Percentiles rank a stretch among this genome's conserved stretches.
phyloP scores from a whole-genome alignment of 1,284 basidiomycete genomes.

The Trametes hirsuta region DNA sequence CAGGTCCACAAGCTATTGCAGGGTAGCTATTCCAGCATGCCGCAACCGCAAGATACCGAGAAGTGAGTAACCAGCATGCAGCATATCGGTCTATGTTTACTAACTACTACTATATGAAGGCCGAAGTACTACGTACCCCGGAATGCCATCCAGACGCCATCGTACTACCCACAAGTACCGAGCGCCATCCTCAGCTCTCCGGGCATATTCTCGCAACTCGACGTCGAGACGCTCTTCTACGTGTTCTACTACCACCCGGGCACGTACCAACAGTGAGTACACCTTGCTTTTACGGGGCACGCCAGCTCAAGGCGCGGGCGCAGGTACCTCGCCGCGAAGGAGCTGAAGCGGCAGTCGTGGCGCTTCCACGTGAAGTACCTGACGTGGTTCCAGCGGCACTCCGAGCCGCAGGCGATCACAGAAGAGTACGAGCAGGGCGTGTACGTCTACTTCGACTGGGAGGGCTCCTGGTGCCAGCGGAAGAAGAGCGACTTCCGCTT shows the following conservation, averaged over 20 bases:
- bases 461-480: slow-evolving; percentile 96
- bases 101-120: slow-evolving; percentile 44
- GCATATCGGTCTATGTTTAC: neutral
- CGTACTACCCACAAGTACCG: slow-evolving; percentile 93
- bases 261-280: slow-evolving; percentile 91
- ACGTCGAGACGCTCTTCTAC: slow-evolving; percentile 98
- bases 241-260: slow-evolving; percentile 99
- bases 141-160: slow-evolving; percentile 90
- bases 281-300: slow-evolving; percentile 1
- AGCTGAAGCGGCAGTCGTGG: slow-evolving; percentile 98
- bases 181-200: slow-evolving; percentile 84
- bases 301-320: slow-evolving; percentile 8
- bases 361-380: slow-evolving; percentile 99
- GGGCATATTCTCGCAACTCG: slow-evolving; percentile 88
- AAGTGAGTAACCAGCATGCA: slow-evolving; percentile 60
- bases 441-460: slow-evolving; percentile 97
- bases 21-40: slow-evolving; percentile 85
- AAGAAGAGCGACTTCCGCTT: slow-evolving; percentile 99
- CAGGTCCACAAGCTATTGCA: slow-evolving; percentile 94
- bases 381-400: slow-evolving; percentile 99
- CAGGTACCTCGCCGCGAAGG: slow-evolving; percentile 95
- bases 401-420: slow-evolving; percentile 98
- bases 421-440: slow-evolving; percentile 99
- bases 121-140: slow-evolving; percentile 96
- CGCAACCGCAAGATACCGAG: slow-evolving; percentile 93